Evolutionary conservation across 306 rosid species (phyloP).

Genomic region (Castanea crenata): DNA sequence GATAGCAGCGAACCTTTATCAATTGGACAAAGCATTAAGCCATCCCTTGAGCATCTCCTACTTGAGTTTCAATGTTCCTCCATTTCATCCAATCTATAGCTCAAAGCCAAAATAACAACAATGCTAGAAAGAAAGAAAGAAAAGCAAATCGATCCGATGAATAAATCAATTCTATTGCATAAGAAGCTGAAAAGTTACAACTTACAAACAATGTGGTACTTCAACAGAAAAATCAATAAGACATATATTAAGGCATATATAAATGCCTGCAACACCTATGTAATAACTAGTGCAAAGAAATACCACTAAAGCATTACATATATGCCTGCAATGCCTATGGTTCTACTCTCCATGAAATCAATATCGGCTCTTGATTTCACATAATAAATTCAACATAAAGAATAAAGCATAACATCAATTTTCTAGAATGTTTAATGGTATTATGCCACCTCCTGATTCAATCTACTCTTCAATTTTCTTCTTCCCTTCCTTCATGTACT

Average conservation of each 20-base stretch:
- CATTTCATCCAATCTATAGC: not conserved
- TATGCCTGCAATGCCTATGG: slow-evolving; percentile 18
- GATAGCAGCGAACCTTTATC: not conserved
- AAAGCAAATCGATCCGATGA: not conserved
- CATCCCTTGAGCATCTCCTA: not conserved
- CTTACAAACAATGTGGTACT: not conserved
- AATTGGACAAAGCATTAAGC: not conserved
- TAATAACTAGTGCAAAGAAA: not conserved
- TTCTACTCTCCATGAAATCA: slow-evolving; percentile 19
- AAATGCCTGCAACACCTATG: not conserved
- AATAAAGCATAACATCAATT: slow-evolving; percentile 14
- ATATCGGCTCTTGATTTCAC: slow-evolving; percentile 11
- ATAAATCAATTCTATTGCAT: not conserved
- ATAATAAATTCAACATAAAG: slow-evolving; percentile 30
- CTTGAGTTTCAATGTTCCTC: not conserved
- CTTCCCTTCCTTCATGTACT: slow-evolving; percentile 34
- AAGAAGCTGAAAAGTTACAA: not conserved
- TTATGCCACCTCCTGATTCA: not conserved
- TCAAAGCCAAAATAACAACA: not conserved
- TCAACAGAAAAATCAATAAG: not conserved
- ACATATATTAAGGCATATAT: not conserved
- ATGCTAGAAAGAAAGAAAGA: not conserved
- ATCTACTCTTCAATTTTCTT: slow-evolving; percentile 32
- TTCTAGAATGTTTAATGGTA: not conserved
- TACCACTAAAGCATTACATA: not conserved